Evolutionary conservation across 495 filamentous ascomycete species (phyloP).

Genomic region (Articulospora tetracladia): DNA sequence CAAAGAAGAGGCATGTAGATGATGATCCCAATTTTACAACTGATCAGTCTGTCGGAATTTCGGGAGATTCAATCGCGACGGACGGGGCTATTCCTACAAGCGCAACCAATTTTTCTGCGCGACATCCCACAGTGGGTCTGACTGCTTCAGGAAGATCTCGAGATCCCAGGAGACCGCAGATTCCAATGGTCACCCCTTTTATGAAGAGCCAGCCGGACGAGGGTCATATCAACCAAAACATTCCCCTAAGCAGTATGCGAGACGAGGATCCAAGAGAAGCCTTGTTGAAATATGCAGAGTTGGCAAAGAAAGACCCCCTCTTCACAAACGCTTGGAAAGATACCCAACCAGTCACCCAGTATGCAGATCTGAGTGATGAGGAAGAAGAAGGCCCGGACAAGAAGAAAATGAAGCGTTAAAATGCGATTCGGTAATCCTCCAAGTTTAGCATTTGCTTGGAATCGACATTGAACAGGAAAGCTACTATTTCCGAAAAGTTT

Average conservation of each 20-base stretch:
- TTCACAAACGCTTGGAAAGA: conserved; percentile 92
- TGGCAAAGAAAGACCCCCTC: conserved; percentile 87
- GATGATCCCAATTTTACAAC: conserved; percentile 84
- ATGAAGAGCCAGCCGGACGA: conserved; percentile 88
- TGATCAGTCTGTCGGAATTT: conserved; percentile 71
- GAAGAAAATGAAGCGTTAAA: conserved; percentile 54
- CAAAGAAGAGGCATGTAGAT: conserved; percentile 91
- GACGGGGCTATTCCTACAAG: conserved; percentile 48
- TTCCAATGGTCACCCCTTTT: conserved; percentile 85
- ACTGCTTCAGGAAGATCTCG: conserved; percentile 76
- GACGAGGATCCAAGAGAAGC: conserved; percentile 97
- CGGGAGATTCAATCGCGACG: conserved; percentile 75
- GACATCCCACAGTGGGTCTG: conserved; percentile 66
- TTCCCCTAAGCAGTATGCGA: conserved; percentile 88
- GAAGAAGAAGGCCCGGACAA: conserved; percentile 68
- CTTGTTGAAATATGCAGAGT: conserved; percentile 89
- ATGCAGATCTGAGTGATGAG: conserved; percentile 88
- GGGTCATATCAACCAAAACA: conserved; percentile 79
- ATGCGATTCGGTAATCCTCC: no score
- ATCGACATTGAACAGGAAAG: no score
- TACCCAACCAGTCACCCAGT: conserved; percentile 91
- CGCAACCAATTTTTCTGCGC: conserved; percentile 52
- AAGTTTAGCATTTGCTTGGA: no score
- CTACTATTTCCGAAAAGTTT: no score
- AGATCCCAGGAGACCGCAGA: conserved; percentile 76